Base-by-base conservation (phyloP, 192 early-diverging fungal species). In the Entomortierella beljakovae region DNA sequence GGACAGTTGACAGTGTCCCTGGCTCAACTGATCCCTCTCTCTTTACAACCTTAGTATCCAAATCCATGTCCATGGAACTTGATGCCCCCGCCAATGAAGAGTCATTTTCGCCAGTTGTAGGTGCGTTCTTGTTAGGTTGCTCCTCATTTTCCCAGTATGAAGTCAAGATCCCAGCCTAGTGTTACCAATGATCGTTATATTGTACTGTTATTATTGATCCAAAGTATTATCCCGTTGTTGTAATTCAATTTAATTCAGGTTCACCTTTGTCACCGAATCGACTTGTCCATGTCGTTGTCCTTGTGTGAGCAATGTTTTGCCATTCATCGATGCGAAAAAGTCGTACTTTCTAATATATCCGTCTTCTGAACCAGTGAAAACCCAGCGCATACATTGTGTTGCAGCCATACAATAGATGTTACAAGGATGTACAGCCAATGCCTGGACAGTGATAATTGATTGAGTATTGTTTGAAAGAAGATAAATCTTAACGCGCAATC, bases 301-400 rank as follows among this genome's bases (percentile, higher is more conserved):
- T 63, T 91, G 92, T 2, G 98, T 98, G 51, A 99, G 81, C 49
- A 85, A 61, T 23, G 88, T 85, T 55, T 92, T 92, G 8, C 96
- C 97, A 70, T 91, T 92, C 67, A 96, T 86, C 0, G 98, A 91
- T 18, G 90, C 89, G 62, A 90, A 88, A 69, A 98, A 96, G 68
- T 99, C 97, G 84, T 91, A 99, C 71, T 95, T 97, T 31, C 95
- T 86, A 52, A 99, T 90, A 80, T 93, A 97, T 59, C 97, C 98
- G 83, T 99, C 98, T 52, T 96, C 95, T 13, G 90, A 91, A 26
- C 93, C 94, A 26, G 90, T 94, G 28, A 93, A 89, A n/a, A 94
- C 71, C 93, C 93, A 94, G 31, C 91, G 88, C 85, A 90, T 91
- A 66, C 92, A 88, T 34, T 82, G 80, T 1, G 92, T 93, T 1